phyloP scores from a whole-genome alignment of 1,284 basidiomycete genomes.

The Xerocomus tenax region DNA sequence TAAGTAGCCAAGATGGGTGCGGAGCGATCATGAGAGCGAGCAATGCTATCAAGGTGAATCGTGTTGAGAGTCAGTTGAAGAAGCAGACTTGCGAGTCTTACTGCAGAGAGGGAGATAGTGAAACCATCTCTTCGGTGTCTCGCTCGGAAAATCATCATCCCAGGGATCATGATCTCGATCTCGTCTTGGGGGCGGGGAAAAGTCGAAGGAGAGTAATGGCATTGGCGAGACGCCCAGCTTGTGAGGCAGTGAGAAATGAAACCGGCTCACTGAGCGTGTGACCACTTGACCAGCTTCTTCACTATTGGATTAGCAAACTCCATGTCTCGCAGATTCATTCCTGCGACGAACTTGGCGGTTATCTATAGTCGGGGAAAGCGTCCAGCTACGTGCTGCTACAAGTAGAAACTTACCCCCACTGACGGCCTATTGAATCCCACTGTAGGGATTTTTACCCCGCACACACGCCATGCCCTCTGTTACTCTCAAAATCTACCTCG shows the following conservation, averaged over 20 bases:
- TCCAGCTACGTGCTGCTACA: no score
- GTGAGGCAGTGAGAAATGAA: neutral
- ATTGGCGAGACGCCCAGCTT: slow-evolving; percentile 13
- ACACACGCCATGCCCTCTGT: slow-evolving; percentile 12
- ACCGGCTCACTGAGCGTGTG: neutral
- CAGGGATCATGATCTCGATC: slow-evolving; percentile 6
- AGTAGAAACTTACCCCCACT: no score
- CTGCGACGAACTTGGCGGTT: no score
- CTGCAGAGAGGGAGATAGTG: slow-evolving; percentile 50
- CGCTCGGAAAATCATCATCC: slow-evolving; percentile 27
- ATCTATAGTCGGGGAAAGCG: no score
- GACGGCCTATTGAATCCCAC: neutral
- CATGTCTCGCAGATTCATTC: no score
- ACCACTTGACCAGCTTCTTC: neutral
- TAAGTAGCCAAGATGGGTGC: slow-evolving; percentile 60
- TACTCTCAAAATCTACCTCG: slow-evolving; percentile 21
- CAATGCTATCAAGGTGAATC: slow-evolving; percentile 37
- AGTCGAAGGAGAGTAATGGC: slow-evolving; percentile 28
- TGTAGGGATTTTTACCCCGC: neutral
- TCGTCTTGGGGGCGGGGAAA: slow-evolving; percentile 10
- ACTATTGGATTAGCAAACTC: no score
- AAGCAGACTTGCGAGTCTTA: slow-evolving; percentile 25
- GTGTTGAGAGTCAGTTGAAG: slow-evolving; percentile 5
- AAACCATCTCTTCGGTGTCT: slow-evolving; percentile 43
- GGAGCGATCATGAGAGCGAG: slow-evolving; percentile 56